Evolutionary conservation across 805 yeast species (phyloP), one percentile per base, ranked within the genome.

Genomic region (Ogataea angusta): DNA sequence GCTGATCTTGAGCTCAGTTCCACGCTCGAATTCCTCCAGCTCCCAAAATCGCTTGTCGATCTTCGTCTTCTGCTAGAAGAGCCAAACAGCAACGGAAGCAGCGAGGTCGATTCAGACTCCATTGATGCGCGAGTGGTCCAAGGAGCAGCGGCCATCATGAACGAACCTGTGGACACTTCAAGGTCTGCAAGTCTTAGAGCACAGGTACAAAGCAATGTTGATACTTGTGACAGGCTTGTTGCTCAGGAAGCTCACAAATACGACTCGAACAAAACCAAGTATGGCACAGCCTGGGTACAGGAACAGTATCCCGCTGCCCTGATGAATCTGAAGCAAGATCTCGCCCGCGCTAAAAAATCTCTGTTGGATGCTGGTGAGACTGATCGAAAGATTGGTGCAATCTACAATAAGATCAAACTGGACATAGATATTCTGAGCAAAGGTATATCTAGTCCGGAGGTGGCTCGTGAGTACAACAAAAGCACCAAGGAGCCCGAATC

Each of bases 1-100:
- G 83, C 95, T 0, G 78, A 87, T 53, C 85, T 86, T 59, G 93
- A 90, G 56, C 71, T 84, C 34, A 62, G 72, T 2, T 85, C 96
- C 1, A 86, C 86, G 8, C 70, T 89, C 43, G 98, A 89, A 53
- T 88, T 76, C 51, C 73, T 88, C 49, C 82, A 82, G 42, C 67
- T 91, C 40, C 96, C 96, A 2, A 70, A 70, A 31, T 74, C 85
- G 2, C 61, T 86, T 25, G 72, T 66, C 12, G 79, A 75, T 16
- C 57, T 86, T 30, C 78, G 76, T 46, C 40, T 46, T n/a, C 42
- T 63, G 18, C 34, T 59, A 5, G 52, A 45, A 19, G 40, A 38
- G 4, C 43, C 45, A 3, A 18, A 33, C 13, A 29, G 40, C 4
- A 44, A 36, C 3, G 40, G 47, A 2, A 58, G 52, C 10, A 54